Evolutionary conservation across 2,329 filamentous ascomycete genomes (phyloP).

Genomic region (Calonectria multiphialidica): DNA sequence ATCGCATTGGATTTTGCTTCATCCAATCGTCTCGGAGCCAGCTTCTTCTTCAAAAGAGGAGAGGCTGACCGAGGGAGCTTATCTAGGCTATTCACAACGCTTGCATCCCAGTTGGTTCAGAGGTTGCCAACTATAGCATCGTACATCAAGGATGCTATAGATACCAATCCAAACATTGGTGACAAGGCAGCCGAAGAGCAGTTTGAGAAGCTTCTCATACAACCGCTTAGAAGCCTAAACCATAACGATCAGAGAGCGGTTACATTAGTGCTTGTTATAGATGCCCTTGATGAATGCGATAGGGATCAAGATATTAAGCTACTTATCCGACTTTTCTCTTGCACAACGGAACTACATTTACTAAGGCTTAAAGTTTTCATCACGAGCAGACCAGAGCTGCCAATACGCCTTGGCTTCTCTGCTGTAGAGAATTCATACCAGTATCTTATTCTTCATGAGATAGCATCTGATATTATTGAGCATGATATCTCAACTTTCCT

Average conservation of each 20-base stretch:
- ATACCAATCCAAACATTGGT: not conserved
- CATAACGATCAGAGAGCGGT: not conserved
- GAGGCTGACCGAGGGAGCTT: constrained; percentile 52
- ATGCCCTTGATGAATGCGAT: constrained; percentile 47
- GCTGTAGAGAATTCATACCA: constrained; percentile 30
- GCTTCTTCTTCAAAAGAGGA: constrained; percentile 48
- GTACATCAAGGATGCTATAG: not conserved
- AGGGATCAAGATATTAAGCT: constrained; percentile 45
- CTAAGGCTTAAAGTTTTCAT: constrained; percentile 50
- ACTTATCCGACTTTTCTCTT: constrained; percentile 44
- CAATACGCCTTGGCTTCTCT: constrained; percentile 51
- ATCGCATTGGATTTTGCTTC: constrained; percentile 47
- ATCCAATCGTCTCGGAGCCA: constrained; percentile 1
- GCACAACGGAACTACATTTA: constrained; percentile 25
- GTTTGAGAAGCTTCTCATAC: constrained; percentile 54
- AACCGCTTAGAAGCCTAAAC: constrained; percentile 44
- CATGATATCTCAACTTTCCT: not conserved
- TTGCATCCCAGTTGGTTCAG: not conserved
- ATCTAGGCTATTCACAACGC: constrained; percentile 53
- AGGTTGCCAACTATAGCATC: not conserved
- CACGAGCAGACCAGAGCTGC: constrained; percentile 56
- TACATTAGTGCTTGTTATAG: constrained; percentile 48
- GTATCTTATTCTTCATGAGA: constrained; percentile 51
- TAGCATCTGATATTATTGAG: constrained; percentile 42
- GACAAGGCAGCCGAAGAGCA: constrained; percentile 49